Conservation (phyloP, 78 protist species). For the Dictyostelium citrinum region DNA sequence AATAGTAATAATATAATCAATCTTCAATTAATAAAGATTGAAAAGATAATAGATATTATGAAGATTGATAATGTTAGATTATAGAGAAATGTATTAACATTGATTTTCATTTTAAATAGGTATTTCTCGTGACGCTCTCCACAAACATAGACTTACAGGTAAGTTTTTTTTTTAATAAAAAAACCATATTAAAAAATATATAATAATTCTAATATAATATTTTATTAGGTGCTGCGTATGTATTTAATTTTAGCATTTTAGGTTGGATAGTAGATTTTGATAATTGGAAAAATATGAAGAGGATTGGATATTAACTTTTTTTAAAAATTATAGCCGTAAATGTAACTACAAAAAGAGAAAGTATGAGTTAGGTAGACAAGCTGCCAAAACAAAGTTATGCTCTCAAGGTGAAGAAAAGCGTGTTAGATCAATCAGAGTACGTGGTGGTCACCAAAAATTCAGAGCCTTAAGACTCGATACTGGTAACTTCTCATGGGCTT, state of each 20-base stretch:
- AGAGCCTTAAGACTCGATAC: conserved; percentile 99
- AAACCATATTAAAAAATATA: too few species aligned
- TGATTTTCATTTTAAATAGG: conserved; percentile 21
- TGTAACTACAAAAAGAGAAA: conserved; percentile 92
- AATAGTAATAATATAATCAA: background rate
- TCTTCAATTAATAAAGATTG: background rate
- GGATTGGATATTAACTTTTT: background rate
- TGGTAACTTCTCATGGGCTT: conserved; percentile 98
- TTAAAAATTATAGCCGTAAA: conserved; percentile 3
- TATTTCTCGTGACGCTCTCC: conserved; percentile 80
- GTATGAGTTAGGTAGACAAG: conserved; percentile 96
- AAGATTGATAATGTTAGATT: background rate
- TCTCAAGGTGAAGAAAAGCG: conserved; percentile 79
- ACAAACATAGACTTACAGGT: conserved; percentile 75
- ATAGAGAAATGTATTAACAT: background rate
- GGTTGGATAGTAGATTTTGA: background rate
- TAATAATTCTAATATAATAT: background rate
- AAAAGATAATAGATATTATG: background rate
- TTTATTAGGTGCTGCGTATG: conserved; percentile 68
- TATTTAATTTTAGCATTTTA: background rate
- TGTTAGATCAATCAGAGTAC: conserved; percentile 93
- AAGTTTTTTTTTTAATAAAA: too few species aligned
- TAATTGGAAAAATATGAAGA: too few species aligned
- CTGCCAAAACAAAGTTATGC: conserved; percentile 97
- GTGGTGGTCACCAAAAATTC: conserved; percentile 98